A percentile compares a stretch with the other conserved stretches of the same genome.
These are phyloP conservation scores for Triangularia setosa DNA, from an alignment of 2,329 filamentous ascomycete genomes.

Conservation along the genomic window DNA sequence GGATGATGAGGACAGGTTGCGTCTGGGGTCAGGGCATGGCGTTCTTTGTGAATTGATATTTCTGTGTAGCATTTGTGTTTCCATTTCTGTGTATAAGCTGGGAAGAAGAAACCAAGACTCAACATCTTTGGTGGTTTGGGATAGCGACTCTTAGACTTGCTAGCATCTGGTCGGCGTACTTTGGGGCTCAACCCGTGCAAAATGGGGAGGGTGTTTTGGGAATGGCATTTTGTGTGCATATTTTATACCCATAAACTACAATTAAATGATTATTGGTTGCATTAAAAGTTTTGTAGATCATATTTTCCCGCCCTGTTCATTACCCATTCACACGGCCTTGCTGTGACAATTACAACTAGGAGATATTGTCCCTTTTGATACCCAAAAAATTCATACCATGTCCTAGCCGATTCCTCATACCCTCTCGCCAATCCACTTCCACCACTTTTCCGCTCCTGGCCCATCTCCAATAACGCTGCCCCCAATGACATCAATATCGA, in stretches of 20 bases:
- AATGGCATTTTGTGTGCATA: slow-evolving; percentile 7
- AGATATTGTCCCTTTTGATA: neutral
- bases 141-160: slow-evolving; percentile 6
- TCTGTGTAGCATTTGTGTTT: neutral
- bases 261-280: slow-evolving; percentile 1
- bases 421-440: slow-evolving; percentile 80
- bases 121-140: slow-evolving; percentile 29
- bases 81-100: slow-evolving; percentile 1
- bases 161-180: slow-evolving; percentile 4
- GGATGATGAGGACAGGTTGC: neutral
- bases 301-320: neutral
- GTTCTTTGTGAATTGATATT: slow-evolving; percentile 6
- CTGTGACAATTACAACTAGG: neutral
- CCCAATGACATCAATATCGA: slow-evolving; percentile 71
- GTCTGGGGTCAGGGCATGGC: neutral
- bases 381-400: neutral
- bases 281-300: neutral
- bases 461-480: slow-evolving; percentile 66
- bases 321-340: neutral
- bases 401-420: slow-evolving; percentile 49
- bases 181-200: slow-evolving; percentile 26
- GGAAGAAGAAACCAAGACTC: slow-evolving; percentile 27
- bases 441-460: slow-evolving; percentile 78
- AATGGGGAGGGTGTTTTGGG: slow-evolving; percentile 21
- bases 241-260: slow-evolving; percentile 13